Evolutionary conservation across 495 filamentous ascomycete species (phyloP).

Genomic region (Neurospora sp.): DNA sequence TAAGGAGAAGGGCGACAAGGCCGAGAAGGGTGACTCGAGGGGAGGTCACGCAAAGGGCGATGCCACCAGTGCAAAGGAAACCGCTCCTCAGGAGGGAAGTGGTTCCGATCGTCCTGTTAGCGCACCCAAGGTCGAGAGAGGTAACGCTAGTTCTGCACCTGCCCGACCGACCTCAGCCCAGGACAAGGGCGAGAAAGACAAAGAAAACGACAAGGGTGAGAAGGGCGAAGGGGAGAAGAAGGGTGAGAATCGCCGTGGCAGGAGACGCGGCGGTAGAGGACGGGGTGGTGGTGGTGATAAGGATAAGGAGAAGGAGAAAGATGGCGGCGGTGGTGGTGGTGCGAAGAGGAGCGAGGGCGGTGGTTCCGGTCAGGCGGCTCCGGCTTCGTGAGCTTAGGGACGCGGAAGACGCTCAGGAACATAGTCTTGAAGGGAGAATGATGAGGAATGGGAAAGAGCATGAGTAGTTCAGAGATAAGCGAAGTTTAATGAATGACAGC

Average conservation of each 20-base stretch:
- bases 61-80: not conserved
- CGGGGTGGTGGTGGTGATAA: conserved; percentile 4
- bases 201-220: not conserved
- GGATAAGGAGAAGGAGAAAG: conserved; percentile 6
- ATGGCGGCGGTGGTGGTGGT: conserved; percentile 4
- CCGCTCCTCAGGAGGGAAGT: not conserved
- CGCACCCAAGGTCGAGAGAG: not conserved
- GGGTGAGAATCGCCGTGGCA: conserved; percentile 11
- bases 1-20: conserved; percentile 5
- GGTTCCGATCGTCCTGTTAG: not conserved
- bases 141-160: not conserved
- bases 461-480: not conserved
- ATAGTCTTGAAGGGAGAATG: not conserved
- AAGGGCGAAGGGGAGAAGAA: not conserved
- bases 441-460: not conserved
- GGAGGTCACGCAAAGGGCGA: not conserved
- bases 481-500: not conserved
- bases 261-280: conserved; percentile 10
- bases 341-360: not conserved
- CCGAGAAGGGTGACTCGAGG: conserved; percentile 5
- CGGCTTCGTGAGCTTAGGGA: not conserved
- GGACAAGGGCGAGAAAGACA: not conserved
- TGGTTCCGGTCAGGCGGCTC: not conserved
- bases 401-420: not conserved
- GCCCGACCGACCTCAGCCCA: not conserved